A percentile compares a stretch with the other conserved stretches of the same genome.
Evolutionary conservation across 305 asterid genomes (phyloP).

Genomic region (Stenogyne calaminthoides): DNA sequence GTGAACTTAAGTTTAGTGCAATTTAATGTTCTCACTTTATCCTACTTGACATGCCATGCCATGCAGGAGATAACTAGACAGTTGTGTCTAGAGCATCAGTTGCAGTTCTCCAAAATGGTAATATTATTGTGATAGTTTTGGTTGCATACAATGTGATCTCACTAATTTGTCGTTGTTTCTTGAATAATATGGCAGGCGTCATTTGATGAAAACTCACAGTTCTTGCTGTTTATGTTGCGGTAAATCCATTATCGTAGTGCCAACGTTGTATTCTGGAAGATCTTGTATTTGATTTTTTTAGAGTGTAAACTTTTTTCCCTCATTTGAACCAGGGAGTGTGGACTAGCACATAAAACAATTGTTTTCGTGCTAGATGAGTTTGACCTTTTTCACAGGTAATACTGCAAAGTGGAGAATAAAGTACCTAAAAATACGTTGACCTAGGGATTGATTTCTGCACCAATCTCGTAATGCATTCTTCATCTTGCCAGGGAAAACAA

Average conservation of each 20-base stretch:
- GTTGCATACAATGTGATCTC: slow-evolving; percentile 23
- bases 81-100: slow-evolving; percentile 80
- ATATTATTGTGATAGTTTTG: slow-evolving; percentile 12
- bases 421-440: slow-evolving; percentile 11
- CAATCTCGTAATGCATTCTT: slow-evolving; percentile 15
- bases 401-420: slow-evolving; percentile 30
- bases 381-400: slow-evolving; percentile 93
- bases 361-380: slow-evolving; percentile 90
- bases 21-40: slow-evolving; percentile 25
- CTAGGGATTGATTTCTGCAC: slow-evolving; percentile 19
- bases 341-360: no score
- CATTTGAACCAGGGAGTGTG: no score
- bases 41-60: slow-evolving; percentile 28
- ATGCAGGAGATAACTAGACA: slow-evolving; percentile 94
- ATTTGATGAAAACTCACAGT: no score
- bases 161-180: slow-evolving; percentile 25
- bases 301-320: no score
- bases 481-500: slow-evolving; percentile 81
- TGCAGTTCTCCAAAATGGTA: slow-evolving; percentile 92
- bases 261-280: no score
- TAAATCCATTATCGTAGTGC: no score
- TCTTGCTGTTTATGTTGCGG: no score
- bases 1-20: neutral
- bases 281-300: no score
- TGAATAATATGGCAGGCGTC: slow-evolving; percentile 68